Evolutionary conservation across 2,329 filamentous ascomycete species (phyloP), one percentile per base, ranked within the genome.

Genomic region (Epichloe scottii): DNA sequence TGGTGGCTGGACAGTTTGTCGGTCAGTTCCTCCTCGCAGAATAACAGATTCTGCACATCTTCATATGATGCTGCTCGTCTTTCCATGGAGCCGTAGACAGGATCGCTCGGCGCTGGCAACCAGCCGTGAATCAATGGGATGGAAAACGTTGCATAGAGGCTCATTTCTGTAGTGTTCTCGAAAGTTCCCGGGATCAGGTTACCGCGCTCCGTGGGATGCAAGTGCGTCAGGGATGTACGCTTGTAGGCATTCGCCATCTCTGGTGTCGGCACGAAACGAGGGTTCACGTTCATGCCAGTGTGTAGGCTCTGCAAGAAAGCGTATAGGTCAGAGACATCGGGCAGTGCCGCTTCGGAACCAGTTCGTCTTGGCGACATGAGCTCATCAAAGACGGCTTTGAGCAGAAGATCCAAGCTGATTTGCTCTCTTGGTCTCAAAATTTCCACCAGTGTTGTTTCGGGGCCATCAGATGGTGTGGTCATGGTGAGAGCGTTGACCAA

Each of bases 211-310:
- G 69, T 67, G 1, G 75, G 73, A 55, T 77, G 70, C 2, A 78
- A 59, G 55, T 81, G 72, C 1, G 72, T 74, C 35, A 79, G 68
- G 0, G 75, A 76, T 3, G 70, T 79, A 48, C 69, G 73, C 62
- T 73, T 75, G 44, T 75, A 73, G 2, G 73, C 71, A 50, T 60
- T 66, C 33, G 71, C 62, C 19, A 72, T 66, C 14, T 76, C 71
- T 7, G 68, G 63, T 0, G 72, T 75, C 2, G 87, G 77, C 7
- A 94, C 76, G 56, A 95, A 93, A 19, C 86, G 81, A 2, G 93
- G 93, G 57, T 98, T 98, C 52, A 97, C 91, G 60, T 97, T 98
- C 87, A 98, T 95, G 38, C 93, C 93, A 0, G 90, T 97, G 59
- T 96, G 89, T 2, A 98, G 71, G 43, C 88, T 87, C 51, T 93